Conservation (phyloP, 345 rosid genomes). For the Ailanthus altissimus region DNA sequence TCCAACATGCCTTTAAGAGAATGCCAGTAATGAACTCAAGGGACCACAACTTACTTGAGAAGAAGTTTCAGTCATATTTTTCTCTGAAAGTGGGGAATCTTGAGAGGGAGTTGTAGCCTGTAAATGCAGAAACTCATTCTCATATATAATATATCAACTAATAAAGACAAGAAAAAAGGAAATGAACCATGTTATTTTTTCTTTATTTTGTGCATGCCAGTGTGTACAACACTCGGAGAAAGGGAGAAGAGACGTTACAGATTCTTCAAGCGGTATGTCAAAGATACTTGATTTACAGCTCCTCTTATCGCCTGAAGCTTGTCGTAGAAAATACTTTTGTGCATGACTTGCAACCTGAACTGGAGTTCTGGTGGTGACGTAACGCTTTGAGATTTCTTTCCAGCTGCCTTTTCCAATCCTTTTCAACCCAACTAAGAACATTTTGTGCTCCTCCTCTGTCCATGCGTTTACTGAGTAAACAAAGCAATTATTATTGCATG, state of each 20-base stretch:
- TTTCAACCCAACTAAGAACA: conserved; percentile 36
- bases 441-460: conserved; percentile 40
- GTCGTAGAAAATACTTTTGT: conserved; percentile 38
- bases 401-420: conserved; percentile 40
- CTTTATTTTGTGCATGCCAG: not conserved
- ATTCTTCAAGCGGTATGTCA: not conserved
- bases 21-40: not conserved
- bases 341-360: conserved; percentile 43
- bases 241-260: not conserved
- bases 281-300: not conserved
- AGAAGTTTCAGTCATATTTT: not conserved
- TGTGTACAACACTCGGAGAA: not conserved
- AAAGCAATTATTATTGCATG: too few relatives aligned
- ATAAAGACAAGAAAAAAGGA: not conserved
- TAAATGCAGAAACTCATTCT: not conserved
- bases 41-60: not conserved
- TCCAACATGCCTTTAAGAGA: not conserved
- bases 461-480: conserved; percentile 15
- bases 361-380: conserved; percentile 35
- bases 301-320: not conserved
- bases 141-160: not conserved
- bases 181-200: not conserved
- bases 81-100: not conserved
- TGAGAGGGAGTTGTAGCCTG: not conserved
- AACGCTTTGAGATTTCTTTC: conserved; percentile 34